Base-by-base conservation (phyloP, 139 green algal species). In the Astrephomene gubernaculifera region DNA sequence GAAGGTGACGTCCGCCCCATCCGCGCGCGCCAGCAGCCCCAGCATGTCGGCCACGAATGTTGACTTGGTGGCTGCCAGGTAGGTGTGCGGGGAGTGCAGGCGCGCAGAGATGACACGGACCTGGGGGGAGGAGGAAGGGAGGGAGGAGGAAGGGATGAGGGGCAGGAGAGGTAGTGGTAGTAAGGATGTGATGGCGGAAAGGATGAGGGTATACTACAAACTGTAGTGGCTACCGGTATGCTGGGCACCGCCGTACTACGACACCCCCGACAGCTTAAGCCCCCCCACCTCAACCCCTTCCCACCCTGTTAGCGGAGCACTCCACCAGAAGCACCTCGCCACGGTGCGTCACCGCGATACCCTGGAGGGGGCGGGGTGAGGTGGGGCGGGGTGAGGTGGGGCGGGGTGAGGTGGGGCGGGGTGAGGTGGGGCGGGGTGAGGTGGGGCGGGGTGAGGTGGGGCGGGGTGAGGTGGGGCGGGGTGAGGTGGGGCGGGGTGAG, bases 1-100 rank as follows among this genome's bases (percentile, higher is more conserved):
- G 78, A 84, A 84, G 2, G 78, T 84, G n/a, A 74, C 78, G 63
- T 84, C 78, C 21, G 78, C 60, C 31, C 78, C 78, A 29, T 84
- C 78, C 5, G n/a, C 78, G 1, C 78, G 17, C n/a, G 78, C 43
- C 41, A 84, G 60, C 60, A 84, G 63, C 0, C 78, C 63, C 21
- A 29, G 1, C 78, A 84, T 84, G 61, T 84, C 78, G 22, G 43
- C 36, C 61, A 74, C 78, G 43, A 84, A 84, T 31, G 78, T 75
- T 19, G 63, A 75, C 78, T 84, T 84, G 31, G 43, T 84, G 60
- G 78, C 78, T 22, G 63, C 78, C 78, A 84, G 78, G 78, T 53
- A 84, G 78, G 78, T 71, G 78, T 84, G 78, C 43, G 78, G 78
- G 25, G 78, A 84, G 61, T 71, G 44, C 38, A 84, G 64, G 0